Percentiles rank a stretch among this genome's conserved stretches.
phyloP scores from a whole-genome alignment of 2,329 filamentous ascomycete species.

The Aspergillus hortae region DNA sequence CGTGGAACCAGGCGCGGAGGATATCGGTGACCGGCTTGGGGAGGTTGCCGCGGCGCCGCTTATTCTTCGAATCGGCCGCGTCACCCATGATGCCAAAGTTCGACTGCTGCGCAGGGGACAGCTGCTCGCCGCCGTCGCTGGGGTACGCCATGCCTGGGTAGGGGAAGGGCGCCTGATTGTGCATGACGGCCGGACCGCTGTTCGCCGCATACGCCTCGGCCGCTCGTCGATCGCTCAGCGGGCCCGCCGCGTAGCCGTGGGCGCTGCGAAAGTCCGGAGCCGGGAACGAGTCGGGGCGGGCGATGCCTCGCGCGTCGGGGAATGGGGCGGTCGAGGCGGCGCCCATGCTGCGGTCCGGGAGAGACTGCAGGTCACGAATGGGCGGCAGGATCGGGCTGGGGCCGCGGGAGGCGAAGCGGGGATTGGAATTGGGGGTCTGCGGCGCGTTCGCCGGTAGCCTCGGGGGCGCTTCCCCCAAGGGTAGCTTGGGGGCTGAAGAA shows the following conservation, averaged over 20 bases:
- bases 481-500: conserved; percentile 17
- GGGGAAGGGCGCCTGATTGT: conserved; percentile 25
- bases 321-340: conserved; percentile 20
- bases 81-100: conserved; percentile 40
- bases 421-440: conserved; percentile 9
- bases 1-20: conserved; percentile 73
- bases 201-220: conserved; percentile 19
- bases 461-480: conserved; percentile 20
- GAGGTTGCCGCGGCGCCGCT: conserved; percentile 72
- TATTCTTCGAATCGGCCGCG: conserved; percentile 38
- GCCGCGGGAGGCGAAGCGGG: conserved; percentile 25
- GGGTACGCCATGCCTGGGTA: conserved; percentile 27
- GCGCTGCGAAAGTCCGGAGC: conserved; percentile 16
- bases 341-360: conserved; percentile 26
- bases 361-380: conserved; percentile 34
- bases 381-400: conserved; percentile 37
- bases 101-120: conserved; percentile 29
- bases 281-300: conserved; percentile 23
- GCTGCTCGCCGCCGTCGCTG: conserved; percentile 29
- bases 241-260: conserved; percentile 12
- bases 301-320: conserved; percentile 22
- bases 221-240: conserved; percentile 23
- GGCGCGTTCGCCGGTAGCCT: conserved; percentile 10
- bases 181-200: conserved; percentile 20
- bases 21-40: conserved; percentile 87